Evolutionary conservation across 768 basidiomycete genomes (phyloP).

Genomic region (Boletus speciosus): DNA sequence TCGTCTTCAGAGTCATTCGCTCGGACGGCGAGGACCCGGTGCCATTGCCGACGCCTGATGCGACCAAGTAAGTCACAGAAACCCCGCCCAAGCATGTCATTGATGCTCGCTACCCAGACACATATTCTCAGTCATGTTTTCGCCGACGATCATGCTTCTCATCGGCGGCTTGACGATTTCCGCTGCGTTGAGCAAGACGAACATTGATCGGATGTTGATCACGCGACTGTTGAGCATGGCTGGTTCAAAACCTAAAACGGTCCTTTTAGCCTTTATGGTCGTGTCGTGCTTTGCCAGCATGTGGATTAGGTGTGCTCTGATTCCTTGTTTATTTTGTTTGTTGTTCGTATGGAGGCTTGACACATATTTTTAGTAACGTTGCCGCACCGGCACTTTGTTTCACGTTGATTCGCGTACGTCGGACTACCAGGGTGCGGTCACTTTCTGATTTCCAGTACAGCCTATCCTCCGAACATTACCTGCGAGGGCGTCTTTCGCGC

Average conservation of each 20-base stretch:
- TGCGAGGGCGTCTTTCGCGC: constrained; percentile 79
- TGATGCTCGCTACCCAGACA: constrained; percentile 46
- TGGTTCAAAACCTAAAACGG: constrained; percentile 80
- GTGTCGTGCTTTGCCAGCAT: constrained; percentile 98
- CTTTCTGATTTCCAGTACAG: constrained; percentile 38
- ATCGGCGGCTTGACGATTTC: constrained; percentile 98
- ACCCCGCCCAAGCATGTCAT: not conserved
- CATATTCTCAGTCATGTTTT: constrained; percentile 95
- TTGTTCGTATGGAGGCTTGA: constrained; percentile 1
- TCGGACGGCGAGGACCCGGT: constrained; percentile 42
- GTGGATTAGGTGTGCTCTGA: constrained; percentile 84
- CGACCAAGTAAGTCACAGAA: constrained; percentile 67
- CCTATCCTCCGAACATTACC: constrained; percentile 92
- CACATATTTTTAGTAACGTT: constrained; percentile 64
- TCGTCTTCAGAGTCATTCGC: constrained; percentile 78
- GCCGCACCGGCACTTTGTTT: constrained; percentile 97
- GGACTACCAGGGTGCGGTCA: not conserved
- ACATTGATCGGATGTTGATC: constrained; percentile 88
- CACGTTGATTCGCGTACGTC: constrained; percentile 82
- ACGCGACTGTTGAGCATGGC: constrained; percentile 88
- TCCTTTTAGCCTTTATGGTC: constrained; percentile 91
- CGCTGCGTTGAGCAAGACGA: constrained; percentile 92
- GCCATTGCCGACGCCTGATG: constrained; percentile 58
- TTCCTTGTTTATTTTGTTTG: not conserved
- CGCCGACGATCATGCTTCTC: constrained; percentile 96